Conservation (phyloP, 768 basidiomycete genomes). For the Trametopsis cervina region DNA sequence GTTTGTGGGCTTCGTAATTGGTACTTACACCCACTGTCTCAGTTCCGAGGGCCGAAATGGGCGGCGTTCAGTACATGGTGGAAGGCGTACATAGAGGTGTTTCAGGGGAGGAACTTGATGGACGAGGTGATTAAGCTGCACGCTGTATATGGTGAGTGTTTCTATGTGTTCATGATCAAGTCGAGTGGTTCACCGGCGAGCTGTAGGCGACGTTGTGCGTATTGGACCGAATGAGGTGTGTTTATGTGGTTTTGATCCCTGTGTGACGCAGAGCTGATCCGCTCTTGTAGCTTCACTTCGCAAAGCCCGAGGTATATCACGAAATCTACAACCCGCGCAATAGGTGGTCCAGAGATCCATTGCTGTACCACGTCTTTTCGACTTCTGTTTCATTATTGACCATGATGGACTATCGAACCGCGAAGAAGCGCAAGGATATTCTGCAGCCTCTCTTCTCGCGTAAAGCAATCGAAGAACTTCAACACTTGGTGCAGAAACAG, state of each 20-base stretch:
- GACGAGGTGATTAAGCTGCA: conserved; percentile 32
- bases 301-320: conserved; percentile 26
- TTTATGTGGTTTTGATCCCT: neutral
- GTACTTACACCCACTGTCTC: conserved; percentile 15
- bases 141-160: conserved; percentile 32
- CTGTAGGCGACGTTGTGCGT: conserved; percentile 25
- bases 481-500: conserved; percentile 6
- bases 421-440: conserved; percentile 7
- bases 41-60: conserved; percentile 17
- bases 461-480: conserved; percentile 4
- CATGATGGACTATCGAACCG: conserved; percentile 1
- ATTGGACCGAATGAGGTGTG: conserved; percentile 33
- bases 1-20: neutral
- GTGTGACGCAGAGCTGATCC: neutral
- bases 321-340: conserved; percentile 30
- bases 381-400: conserved; percentile 9
- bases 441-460: conserved; percentile 8
- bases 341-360: conserved; percentile 18
- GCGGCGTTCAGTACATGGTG: conserved; percentile 15
- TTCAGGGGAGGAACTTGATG: conserved; percentile 14
- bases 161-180: no score
- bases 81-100: conserved; percentile 13
- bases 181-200: no score
- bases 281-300: conserved; percentile 34
- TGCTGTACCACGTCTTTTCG: conserved; percentile 24